phyloP scores from a whole-genome alignment of 1,284 basidiomycete species.

The Microbotryomycetes sp. region DNA sequence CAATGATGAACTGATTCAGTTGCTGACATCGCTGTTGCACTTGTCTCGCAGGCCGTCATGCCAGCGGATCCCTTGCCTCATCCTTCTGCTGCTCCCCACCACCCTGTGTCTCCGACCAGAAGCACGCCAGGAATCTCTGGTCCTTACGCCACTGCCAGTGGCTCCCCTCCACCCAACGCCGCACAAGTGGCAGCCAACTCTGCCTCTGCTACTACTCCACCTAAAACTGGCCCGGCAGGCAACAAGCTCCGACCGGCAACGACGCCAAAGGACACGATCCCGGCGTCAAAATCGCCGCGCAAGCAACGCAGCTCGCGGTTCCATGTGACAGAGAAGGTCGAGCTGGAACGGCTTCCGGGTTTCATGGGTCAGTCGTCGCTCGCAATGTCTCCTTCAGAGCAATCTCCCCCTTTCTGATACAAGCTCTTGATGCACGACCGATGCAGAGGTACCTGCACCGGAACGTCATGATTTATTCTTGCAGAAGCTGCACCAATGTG shows the following conservation, averaged over 20 bases:
- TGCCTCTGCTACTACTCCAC: conserved; percentile 38
- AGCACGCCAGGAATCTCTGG: conserved; percentile 47
- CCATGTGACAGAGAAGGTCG: conserved; percentile 90
- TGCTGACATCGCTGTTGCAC: too few relatives aligned
- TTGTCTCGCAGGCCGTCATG: conserved; percentile 50
- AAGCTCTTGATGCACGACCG: too few relatives aligned
- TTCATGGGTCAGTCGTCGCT: conserved; percentile 67
- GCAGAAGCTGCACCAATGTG: conserved; percentile 91
- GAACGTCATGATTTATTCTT: conserved; percentile 90
- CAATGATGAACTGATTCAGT: too few relatives aligned
- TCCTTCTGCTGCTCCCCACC: conserved; percentile 47
- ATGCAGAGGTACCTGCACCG: conserved; percentile 72
- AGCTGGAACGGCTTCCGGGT: conserved; percentile 89
- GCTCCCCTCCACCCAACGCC: conserved; percentile 33
- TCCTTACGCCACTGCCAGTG: conserved; percentile 40
- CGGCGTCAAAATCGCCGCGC: conserved; percentile 86
- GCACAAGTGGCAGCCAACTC: conserved; percentile 12
- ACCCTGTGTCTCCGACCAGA: conserved; percentile 59
- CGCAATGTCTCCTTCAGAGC: neutral
- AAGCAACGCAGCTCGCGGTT: conserved; percentile 95
- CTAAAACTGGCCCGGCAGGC: conserved; percentile 46
- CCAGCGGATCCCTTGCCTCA: conserved; percentile 54
- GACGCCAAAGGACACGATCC: conserved; percentile 81
- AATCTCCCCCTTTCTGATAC: too few relatives aligned
- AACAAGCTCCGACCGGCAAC: conserved; percentile 21